A percentile compares a stretch with the other conserved stretches of the same genome.
phyloP scores from a whole-genome alignment of 2,329 filamentous ascomycete species.

The Tothia fuscella region DNA sequence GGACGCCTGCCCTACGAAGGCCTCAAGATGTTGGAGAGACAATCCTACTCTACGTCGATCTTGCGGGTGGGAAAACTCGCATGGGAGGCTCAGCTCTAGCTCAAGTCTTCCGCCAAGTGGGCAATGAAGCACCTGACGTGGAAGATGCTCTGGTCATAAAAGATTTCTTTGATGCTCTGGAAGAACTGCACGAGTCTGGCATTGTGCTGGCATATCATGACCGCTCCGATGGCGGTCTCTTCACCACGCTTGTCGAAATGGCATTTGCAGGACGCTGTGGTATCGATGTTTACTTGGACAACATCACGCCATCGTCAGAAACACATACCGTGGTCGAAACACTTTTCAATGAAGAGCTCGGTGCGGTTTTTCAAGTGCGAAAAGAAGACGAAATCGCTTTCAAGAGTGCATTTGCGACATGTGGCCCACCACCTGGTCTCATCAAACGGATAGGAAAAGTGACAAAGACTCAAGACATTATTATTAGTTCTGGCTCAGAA shows the following conservation, averaged over 20 bases:
- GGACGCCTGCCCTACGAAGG: constrained; percentile 80
- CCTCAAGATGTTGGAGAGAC: constrained; percentile 72
- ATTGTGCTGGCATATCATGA: constrained; percentile 91
- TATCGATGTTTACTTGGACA: constrained; percentile 72
- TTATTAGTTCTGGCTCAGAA: constrained; percentile 58
- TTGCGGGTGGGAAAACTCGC: constrained; percentile 67
- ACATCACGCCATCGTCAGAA: constrained; percentile 49
- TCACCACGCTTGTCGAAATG: constrained; percentile 91
- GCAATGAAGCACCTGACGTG: constrained; percentile 75
- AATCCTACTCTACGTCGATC: constrained; percentile 79
- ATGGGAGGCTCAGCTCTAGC: constrained; percentile 86
- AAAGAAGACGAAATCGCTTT: constrained; percentile 76
- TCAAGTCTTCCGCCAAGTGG: constrained; percentile 78
- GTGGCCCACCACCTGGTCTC: constrained; percentile 67
- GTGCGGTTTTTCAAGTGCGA: constrained; percentile 89
- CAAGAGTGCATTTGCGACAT: constrained; percentile 81
- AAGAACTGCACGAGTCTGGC: constrained; percentile 51
- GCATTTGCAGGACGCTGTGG: constrained; percentile 94
- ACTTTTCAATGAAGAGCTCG: constrained; percentile 92
- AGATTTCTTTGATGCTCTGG: constrained; percentile 84
- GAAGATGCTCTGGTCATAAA: constrained; percentile 68
- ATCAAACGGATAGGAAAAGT: constrained; percentile 78
- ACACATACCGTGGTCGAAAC: constrained; percentile 57
- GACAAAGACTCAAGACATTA: constrained; percentile 58
- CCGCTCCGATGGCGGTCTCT: constrained; percentile 79